A percentile compares a stretch with the other conserved stretches of the same genome.
phyloP scores from a whole-genome alignment of 805 yeast species.

The Candida methanosorbosa region DNA sequence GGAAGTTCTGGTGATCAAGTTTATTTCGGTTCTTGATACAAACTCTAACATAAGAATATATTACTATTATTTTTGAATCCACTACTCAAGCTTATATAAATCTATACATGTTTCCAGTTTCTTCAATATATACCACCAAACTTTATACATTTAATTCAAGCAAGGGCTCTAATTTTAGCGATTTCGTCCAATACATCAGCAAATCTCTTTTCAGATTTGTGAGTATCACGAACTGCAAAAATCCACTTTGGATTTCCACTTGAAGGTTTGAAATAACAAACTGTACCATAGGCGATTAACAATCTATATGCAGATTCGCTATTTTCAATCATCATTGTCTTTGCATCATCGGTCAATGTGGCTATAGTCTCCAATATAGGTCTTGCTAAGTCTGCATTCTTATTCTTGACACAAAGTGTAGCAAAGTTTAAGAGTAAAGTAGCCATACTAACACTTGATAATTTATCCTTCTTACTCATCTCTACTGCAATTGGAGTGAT shows the following conservation, averaged over 20 bases:
- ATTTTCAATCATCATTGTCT: conserved; percentile 6
- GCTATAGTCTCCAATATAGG: conserved; percentile 20
- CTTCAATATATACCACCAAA: too few species aligned
- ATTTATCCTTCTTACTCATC: conserved; percentile 17
- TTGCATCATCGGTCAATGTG: background rate
- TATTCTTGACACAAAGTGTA: conserved; percentile 25
- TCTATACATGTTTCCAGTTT: too few species aligned
- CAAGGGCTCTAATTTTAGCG: background rate
- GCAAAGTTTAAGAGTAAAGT: conserved; percentile 44
- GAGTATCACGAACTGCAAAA: conserved; percentile 1
- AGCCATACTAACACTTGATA: conserved; percentile 29
- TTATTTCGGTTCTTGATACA: too few species aligned
- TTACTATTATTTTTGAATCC: too few species aligned
- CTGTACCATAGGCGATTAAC: conserved; percentile 54
- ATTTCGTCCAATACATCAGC: conserved; percentile 13
- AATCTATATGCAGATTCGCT: conserved; percentile 67
- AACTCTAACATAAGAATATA: too few species aligned
- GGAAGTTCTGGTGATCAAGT: conserved; percentile 20
- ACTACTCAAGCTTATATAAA: too few species aligned
- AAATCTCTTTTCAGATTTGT: conserved; percentile 12
- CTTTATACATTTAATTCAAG: conserved; percentile 7
- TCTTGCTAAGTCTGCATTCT: conserved; percentile 20
- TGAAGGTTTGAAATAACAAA: conserved; percentile 21
- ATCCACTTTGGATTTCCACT: background rate
- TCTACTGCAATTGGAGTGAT: conserved; percentile 16